Evolutionary conservation across 768 basidiomycete species (phyloP), one percentile per base, ranked within the genome.

Genomic region (Dioszegia aurantiaca): DNA sequence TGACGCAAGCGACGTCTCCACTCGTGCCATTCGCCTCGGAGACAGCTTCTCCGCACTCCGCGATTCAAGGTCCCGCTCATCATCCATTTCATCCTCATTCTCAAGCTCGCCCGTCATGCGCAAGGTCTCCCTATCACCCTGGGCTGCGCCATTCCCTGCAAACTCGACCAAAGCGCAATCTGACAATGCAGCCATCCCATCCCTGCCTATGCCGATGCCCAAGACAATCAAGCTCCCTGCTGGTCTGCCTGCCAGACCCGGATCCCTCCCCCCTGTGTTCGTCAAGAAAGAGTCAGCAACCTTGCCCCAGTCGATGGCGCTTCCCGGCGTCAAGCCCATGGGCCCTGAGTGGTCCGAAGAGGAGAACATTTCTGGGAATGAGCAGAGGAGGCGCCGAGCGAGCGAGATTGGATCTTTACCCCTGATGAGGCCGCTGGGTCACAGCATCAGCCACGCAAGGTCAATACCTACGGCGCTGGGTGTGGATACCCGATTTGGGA

Each of bases 301-400:
- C 3, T 51, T 73, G 14, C 68, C 72, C 12, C 67, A 68, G 45
- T 60, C 69, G 1, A 73, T 73, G 72, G 37, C 72, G 0, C 48
- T 70, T 3, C 62, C 57, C 2, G 58, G 63, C 24, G 57, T 73
- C 11, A 53, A 59, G 21, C 72, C 72, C 2, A 51, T 73, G 42
- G 65, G 72, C 3, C 10, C 39, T 2, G 64, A 57, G 4, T 73
- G 72, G 72, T 48, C 55, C 27, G 64, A 61, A 5, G 70, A 69
- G 9, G 40, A 42, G 33, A 33, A 33, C 17, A 19, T 73, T 2
- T 64, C 58, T 23, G 67, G 67, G 1, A 73, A 70, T 42, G 71
- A 70, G 26, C 58, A 6, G 33, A 33, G 52, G 31, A 41, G 71
- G 33, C 37, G 67, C 17, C 39, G 63, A 23, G 65, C 65, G 9